Conservation (phyloP, 352 stramenopile genomes). For the Globisporangium polare region DNA sequence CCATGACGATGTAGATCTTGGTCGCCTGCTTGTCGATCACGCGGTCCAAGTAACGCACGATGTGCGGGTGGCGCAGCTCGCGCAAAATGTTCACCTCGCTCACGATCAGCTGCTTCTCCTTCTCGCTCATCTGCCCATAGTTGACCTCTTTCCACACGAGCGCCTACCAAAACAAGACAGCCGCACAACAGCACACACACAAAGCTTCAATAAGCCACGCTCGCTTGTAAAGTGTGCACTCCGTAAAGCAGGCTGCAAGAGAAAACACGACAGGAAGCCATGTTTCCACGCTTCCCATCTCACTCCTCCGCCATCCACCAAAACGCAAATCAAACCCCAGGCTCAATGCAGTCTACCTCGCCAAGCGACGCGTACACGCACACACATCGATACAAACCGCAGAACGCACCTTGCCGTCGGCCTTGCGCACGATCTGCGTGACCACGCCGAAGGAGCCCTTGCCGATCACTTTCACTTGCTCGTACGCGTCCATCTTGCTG, state of each 20-base stretch:
- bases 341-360: no score
- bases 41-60: conserved; percentile 92
- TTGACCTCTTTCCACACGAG: conserved; percentile 93
- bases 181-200: no score
- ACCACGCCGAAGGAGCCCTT: conserved; percentile 91
- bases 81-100: conserved; percentile 93
- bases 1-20: conserved; percentile 95
- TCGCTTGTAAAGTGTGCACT: no score
- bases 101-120: conserved; percentile 93
- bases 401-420: conserved; percentile 74
- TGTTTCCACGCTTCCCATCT: no score
- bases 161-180: conserved; percentile 30
- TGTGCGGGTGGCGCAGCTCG: conserved; percentile 90
- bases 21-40: conserved; percentile 91
- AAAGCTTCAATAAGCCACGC: no score
- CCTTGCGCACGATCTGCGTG: conserved; percentile 86
- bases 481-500: conserved; percentile 80
- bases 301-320: no score
- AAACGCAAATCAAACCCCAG: no score
- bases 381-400: no score
- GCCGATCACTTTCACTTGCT: conserved; percentile 86
- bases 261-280: no score
- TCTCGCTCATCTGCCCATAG: conserved; percentile 91
- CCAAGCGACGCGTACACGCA: no score
- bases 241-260: no score